Percentiles rank a stretch among this genome's conserved stretches.
Evolutionary conservation across 352 stramenopile genomes (phyloP).

Genomic region (Phytophthora brassicae): DNA sequence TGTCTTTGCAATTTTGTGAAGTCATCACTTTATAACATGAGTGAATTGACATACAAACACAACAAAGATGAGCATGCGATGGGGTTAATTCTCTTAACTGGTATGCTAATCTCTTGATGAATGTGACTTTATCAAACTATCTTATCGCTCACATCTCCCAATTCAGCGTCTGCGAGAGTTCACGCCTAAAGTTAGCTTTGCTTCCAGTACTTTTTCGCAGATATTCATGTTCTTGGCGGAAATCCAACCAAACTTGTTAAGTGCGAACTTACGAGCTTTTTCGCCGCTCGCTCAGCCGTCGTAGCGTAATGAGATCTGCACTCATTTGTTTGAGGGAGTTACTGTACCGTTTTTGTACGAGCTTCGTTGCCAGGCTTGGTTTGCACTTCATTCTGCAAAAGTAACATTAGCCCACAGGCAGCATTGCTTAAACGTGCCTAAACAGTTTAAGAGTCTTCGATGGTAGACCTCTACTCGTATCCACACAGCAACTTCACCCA

Average conservation of each 20-base stretch:
- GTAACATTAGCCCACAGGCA: slow-evolving; percentile 4
- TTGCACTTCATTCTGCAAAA: slow-evolving; percentile 26
- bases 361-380: no score
- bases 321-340: no score
- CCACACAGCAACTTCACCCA: slow-evolving; percentile 12
- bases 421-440: not conserved
- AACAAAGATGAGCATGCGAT: not conserved
- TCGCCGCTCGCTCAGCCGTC: slow-evolving; percentile 3
- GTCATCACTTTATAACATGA: slow-evolving; percentile 14
- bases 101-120: not conserved
- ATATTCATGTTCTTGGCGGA: no score
- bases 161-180: not conserved
- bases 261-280: no score
- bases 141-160: not conserved
- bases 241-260: no score
- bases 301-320: slow-evolving; percentile 1
- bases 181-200: slow-evolving; percentile 6
- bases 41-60: slow-evolving; percentile 14
- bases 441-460: not conserved
- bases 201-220: no score
- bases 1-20: slow-evolving; percentile 23
- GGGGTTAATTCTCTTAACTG: no score
- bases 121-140: no score
- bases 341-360: no score
- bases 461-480: slow-evolving; percentile 1